Evolutionary conservation across 2,329 filamentous ascomycete species (phyloP).

Genomic region (Ceratocystis harringtonii): DNA sequence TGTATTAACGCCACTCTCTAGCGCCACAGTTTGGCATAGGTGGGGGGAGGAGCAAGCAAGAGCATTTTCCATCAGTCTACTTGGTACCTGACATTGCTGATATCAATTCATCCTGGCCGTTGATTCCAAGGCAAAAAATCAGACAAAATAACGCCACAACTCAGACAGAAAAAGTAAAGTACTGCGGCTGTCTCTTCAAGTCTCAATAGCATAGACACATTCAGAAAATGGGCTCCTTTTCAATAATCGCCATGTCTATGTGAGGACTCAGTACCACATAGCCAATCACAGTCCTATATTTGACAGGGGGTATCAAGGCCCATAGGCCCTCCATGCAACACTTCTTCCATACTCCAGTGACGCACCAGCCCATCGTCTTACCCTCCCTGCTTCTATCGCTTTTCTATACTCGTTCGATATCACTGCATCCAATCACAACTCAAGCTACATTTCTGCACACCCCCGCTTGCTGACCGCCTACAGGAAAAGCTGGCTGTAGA

Average conservation of each 20-base stretch:
- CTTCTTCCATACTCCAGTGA: background rate
- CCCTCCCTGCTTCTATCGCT: background rate
- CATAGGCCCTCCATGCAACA: background rate
- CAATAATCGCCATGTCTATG: too few species aligned
- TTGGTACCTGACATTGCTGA: too few species aligned
- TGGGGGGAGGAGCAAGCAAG: background rate
- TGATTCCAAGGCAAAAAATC: too few species aligned
- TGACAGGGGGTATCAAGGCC: background rate
- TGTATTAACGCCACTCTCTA: background rate
- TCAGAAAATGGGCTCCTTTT: too few species aligned
- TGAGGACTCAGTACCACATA: too few species aligned
- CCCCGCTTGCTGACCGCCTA: background rate
- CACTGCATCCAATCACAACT: background rate
- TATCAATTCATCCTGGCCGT: too few species aligned
- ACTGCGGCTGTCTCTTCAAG: too few species aligned
- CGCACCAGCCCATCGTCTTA: background rate
- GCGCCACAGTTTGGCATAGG: background rate
- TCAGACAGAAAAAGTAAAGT: too few species aligned
- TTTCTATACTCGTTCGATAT: background rate
- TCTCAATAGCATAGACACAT: too few species aligned
- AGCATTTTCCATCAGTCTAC: too few species aligned
- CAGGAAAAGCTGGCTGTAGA: background rate
- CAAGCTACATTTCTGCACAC: background rate
- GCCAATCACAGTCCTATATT: background rate
- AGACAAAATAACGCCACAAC: too few species aligned